phyloP scores from a whole-genome alignment of 768 basidiomycete genomes.

The Leccinum uliginosum region DNA sequence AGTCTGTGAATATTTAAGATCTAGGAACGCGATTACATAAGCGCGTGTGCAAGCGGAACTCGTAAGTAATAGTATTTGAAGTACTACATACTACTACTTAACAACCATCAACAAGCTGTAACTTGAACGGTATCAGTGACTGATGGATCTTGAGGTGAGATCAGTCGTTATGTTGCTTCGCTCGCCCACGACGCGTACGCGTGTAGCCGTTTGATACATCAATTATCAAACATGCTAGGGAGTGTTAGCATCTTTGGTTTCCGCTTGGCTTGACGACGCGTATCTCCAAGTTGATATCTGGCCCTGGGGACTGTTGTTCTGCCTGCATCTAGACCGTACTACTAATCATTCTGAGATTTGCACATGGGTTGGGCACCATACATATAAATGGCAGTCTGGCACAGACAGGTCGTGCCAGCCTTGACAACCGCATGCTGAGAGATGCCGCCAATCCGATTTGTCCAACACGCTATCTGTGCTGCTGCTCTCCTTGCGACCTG shows the following conservation, averaged over 20 bases:
- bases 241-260: background rate
- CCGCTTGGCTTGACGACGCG: background rate
- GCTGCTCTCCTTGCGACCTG: background rate
- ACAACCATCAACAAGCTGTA: background rate
- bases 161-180: background rate
- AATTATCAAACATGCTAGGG: background rate
- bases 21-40: too few species aligned
- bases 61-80: too few species aligned
- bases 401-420: background rate
- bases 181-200: too few species aligned
- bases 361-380: background rate
- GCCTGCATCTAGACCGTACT: too few species aligned
- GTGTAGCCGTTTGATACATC: background rate
- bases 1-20: too few species aligned
- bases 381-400: background rate
- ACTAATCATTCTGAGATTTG: too few species aligned
- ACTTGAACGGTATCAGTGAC: background rate
- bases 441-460: constrained; percentile 11
- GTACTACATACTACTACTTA: too few species aligned
- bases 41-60: too few species aligned
- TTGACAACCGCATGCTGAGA: background rate
- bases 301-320: background rate
- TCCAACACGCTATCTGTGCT: constrained; percentile 1
- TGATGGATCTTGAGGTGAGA: background rate
- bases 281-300: background rate